Evolutionary conservation across 371 early-diverging fungal species (phyloP).

Genomic region (Mycotypha africana): DNA sequence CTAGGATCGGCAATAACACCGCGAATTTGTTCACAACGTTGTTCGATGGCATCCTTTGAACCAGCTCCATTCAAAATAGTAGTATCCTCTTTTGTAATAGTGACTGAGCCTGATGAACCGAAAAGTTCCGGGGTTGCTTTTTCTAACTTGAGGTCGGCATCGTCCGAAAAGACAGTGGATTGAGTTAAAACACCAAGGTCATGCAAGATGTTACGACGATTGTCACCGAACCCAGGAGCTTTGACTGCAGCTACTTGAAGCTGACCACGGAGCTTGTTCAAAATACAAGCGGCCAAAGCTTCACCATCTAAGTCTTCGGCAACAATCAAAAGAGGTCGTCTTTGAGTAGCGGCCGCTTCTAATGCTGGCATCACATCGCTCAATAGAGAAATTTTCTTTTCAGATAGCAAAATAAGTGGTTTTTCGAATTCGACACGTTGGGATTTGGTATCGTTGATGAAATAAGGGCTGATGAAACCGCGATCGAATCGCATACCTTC

Average conservation of each 20-base stretch:
- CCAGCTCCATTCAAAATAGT: constrained; percentile 94
- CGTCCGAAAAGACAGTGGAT: constrained; percentile 92
- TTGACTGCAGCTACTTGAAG: constrained; percentile 95
- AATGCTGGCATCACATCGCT: constrained; percentile 95
- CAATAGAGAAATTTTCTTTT: constrained; percentile 93
- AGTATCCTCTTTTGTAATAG: constrained; percentile 98
- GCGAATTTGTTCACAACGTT: constrained; percentile 96
- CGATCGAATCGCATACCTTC: constrained; percentile 99
- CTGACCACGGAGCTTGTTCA: constrained; percentile 98
- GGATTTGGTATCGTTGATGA: constrained; percentile 95
- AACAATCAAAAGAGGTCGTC: constrained; percentile 94
- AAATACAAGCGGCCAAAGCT: constrained; percentile 96
- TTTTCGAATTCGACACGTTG: constrained; percentile 99
- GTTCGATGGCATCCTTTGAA: constrained; percentile 77
- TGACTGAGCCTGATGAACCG: constrained; percentile 83
- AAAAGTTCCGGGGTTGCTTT: constrained; percentile 87
- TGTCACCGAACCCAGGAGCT: constrained; percentile 99
- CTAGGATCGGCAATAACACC: constrained; percentile 74
- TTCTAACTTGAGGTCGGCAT: constrained; percentile 93
- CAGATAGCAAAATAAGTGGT: constrained; percentile 91
- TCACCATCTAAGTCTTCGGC: constrained; percentile 98
- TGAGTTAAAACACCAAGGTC: constrained; percentile 95
- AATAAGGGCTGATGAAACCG: constrained; percentile 98
- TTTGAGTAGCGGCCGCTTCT: constrained; percentile 89
- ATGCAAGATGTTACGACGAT: constrained; percentile 96